These are phyloP conservation scores for Acidiella bohemica DNA, from an alignment of 495 filamentous ascomycete species.

Conservation along the genomic window DNA sequence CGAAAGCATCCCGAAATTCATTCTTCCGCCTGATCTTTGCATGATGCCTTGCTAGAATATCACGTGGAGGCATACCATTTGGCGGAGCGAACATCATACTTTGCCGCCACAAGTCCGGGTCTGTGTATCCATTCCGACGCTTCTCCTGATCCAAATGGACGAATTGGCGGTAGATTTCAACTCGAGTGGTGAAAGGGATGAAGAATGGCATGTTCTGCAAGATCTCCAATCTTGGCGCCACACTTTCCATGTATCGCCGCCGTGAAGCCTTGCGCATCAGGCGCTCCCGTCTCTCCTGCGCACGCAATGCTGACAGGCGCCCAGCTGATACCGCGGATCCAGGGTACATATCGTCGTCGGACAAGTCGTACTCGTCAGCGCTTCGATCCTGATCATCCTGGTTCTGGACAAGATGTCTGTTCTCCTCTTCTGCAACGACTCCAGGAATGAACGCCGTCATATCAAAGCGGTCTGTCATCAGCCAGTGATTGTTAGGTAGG, in stretches of 20 bases:
- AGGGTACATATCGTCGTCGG: slow-evolving; percentile 32
- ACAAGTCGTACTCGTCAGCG: slow-evolving; percentile 36
- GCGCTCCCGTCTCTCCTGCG: slow-evolving; percentile 26
- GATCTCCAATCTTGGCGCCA: slow-evolving; percentile 78
- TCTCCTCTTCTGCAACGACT: slow-evolving; percentile 81
- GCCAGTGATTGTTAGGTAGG: slow-evolving; percentile 70
- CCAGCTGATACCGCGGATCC: neutral
- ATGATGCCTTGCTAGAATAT: slow-evolving; percentile 56
- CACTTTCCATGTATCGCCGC: slow-evolving; percentile 54
- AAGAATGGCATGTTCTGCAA: slow-evolving; percentile 94
- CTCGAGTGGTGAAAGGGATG: slow-evolving; percentile 82
- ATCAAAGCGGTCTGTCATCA: slow-evolving; percentile 84
- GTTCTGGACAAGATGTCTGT: slow-evolving; percentile 49
- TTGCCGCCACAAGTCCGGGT: slow-evolving; percentile 69
- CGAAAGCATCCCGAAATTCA: slow-evolving; percentile 74
- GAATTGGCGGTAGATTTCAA: slow-evolving; percentile 90
- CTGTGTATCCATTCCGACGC: slow-evolving; percentile 59
- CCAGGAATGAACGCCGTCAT: slow-evolving; percentile 81
- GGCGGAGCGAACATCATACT: slow-evolving; percentile 29
- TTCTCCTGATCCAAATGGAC: slow-evolving; percentile 63
- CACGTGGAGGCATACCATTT: slow-evolving; percentile 21
- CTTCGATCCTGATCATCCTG: slow-evolving; percentile 23
- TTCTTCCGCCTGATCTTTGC: slow-evolving; percentile 69
- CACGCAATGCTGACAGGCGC: slow-evolving; percentile 2
- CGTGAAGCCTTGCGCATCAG: slow-evolving; percentile 51